phyloP scores from a whole-genome alignment of 2,329 filamentous ascomycete genomes.

The Herpotrichia juniperi region DNA sequence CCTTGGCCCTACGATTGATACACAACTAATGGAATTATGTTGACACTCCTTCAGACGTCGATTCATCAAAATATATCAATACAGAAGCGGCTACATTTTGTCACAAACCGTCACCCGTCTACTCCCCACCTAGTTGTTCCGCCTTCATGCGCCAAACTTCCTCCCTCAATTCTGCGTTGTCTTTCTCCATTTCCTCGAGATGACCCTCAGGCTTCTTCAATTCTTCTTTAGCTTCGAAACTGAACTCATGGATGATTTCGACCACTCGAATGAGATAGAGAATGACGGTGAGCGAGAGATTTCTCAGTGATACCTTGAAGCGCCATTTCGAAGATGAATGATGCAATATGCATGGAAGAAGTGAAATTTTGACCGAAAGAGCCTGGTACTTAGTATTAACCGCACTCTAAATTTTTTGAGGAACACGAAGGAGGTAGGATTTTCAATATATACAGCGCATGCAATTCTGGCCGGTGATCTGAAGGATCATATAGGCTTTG shows the following conservation, averaged over 20 bases:
- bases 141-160: slow-evolving; percentile 18
- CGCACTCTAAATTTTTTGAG: no score
- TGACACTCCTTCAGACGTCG: no score
- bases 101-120: background rate
- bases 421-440: no score
- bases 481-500: no score
- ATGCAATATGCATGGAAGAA: slow-evolving; percentile 65
- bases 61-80: no score
- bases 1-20: no score
- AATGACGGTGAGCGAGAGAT: slow-evolving; percentile 68
- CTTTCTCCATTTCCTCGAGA: slow-evolving; percentile 59
- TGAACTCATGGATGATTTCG: slow-evolving; percentile 73
- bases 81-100: no score
- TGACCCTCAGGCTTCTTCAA: slow-evolving; percentile 63
- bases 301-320: slow-evolving; percentile 66
- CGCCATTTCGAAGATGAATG: slow-evolving; percentile 67
- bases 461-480: no score
- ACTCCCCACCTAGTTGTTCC: background rate
- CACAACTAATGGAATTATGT: no score
- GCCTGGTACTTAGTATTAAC: slow-evolving; percentile 19
- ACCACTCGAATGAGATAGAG: slow-evolving; percentile 72
- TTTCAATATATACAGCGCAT: no score
- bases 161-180: slow-evolving; percentile 55
- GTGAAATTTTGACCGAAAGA: slow-evolving; percentile 59
- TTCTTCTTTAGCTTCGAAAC: slow-evolving; percentile 66